phyloP scores from a whole-genome alignment of 2,329 filamentous ascomycete genomes.

The Paraphoma sp. region DNA sequence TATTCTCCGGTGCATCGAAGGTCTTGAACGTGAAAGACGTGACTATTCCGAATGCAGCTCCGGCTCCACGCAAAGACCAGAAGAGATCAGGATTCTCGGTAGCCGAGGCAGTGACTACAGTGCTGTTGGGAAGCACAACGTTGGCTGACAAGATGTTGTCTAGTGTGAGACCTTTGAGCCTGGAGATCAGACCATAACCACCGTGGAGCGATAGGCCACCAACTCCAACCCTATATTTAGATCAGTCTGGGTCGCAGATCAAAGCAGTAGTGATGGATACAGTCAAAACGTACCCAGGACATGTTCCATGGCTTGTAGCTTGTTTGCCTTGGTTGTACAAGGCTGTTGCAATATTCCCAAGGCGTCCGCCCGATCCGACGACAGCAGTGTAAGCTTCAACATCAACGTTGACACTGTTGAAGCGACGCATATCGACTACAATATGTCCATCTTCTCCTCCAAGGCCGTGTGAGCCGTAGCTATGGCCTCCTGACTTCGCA shows the following conservation, averaged over 20 bases:
- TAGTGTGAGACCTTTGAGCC: slow-evolving; percentile 30
- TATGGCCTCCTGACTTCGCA: slow-evolving; percentile 67
- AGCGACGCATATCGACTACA: slow-evolving; percentile 54
- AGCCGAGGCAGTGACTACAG: slow-evolving; percentile 42
- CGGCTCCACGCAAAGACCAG: slow-evolving; percentile 50
- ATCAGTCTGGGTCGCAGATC: not conserved
- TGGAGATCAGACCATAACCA: slow-evolving; percentile 36
- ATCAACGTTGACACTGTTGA: slow-evolving; percentile 52
- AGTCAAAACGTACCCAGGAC: slow-evolving; percentile 52
- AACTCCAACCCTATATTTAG: slow-evolving; percentile 30
- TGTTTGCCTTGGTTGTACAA: slow-evolving; percentile 40
- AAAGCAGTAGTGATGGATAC: not conserved
- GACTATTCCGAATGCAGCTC: slow-evolving; percentile 49
- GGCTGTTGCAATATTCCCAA: slow-evolving; percentile 44
- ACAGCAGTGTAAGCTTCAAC: slow-evolving; percentile 48
- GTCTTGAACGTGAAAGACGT: slow-evolving; percentile 44
- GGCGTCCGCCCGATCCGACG: slow-evolving; percentile 55
- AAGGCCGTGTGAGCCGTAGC: slow-evolving; percentile 60
- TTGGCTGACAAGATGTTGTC: slow-evolving; percentile 31
- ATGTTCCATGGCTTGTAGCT: slow-evolving; percentile 58
- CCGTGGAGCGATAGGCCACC: slow-evolving; percentile 35
- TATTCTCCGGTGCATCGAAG: slow-evolving; percentile 30
- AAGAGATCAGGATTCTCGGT: slow-evolving; percentile 48
- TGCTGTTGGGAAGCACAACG: slow-evolving; percentile 45
- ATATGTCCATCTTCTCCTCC: slow-evolving; percentile 56